A percentile compares a stretch with the other conserved stretches of the same genome.
Evolutionary conservation across 768 basidiomycete species (phyloP).

Genomic region (Mycena amicta): DNA sequence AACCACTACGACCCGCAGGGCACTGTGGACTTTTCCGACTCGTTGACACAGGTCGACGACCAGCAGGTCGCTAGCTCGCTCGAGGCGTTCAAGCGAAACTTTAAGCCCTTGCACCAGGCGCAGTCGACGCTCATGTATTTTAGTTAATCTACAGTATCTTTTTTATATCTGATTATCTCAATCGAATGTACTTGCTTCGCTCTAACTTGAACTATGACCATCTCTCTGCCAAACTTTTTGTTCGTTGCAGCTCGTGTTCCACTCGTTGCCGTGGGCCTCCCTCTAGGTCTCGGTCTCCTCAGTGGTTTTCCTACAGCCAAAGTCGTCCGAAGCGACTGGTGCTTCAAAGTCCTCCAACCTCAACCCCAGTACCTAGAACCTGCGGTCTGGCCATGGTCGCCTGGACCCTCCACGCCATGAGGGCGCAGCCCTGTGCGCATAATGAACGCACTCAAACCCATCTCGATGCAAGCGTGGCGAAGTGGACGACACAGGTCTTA

Average conservation of each 20-base stretch:
- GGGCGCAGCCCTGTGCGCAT: no score
- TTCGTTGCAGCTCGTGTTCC: not conserved
- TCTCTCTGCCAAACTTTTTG: not conserved
- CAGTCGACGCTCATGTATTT: conserved; percentile 64
- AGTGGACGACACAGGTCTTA: not conserved
- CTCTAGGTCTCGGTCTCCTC: conserved; percentile 55
- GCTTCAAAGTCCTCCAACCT: no score
- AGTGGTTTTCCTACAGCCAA: conserved; percentile 52
- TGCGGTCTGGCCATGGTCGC: no score
- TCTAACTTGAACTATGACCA: conserved; percentile 6
- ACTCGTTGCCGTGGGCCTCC: conserved; percentile 55
- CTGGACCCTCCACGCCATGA: no score
- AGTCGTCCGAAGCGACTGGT: conserved; percentile 56
- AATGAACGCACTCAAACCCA: conserved; percentile 20
- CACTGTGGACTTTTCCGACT: conserved; percentile 61
- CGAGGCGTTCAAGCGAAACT: conserved; percentile 52
- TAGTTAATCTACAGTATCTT: conserved; percentile 29
- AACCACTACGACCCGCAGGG: conserved; percentile 75
- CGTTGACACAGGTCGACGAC: conserved; percentile 50
- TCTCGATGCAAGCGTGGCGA: no score
- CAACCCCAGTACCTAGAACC: no score
- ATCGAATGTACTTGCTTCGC: no score
- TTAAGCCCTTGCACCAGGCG: conserved; percentile 56
- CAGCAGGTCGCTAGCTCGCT: conserved; percentile 43
- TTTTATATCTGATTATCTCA: no score